Conservation (phyloP, 805 yeast species). For the Cyberlindnera xylosilytica region DNA sequence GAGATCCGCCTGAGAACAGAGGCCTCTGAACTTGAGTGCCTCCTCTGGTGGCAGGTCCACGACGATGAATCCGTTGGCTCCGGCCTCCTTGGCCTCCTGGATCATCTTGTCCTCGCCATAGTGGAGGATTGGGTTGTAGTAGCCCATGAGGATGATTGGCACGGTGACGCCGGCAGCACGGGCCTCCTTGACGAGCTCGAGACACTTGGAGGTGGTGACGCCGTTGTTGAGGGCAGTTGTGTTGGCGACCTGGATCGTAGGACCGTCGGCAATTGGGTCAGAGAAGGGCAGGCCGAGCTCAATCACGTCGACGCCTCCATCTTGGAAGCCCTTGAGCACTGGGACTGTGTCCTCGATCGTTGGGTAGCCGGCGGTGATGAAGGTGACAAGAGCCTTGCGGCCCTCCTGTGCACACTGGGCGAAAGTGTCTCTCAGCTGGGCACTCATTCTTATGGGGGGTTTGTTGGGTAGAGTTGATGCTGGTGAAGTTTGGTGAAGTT, state of each 20-base stretch:
- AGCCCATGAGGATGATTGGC: slow-evolving; percentile 95
- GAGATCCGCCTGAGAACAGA: slow-evolving; percentile 63
- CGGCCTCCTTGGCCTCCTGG: slow-evolving; percentile 75
- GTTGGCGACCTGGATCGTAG: slow-evolving; percentile 90
- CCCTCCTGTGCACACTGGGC: slow-evolving; percentile 55
- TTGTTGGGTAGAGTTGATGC: neutral
- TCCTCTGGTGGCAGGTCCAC: slow-evolving; percentile 99
- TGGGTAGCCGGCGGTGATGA: slow-evolving; percentile 94
- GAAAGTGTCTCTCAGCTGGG: slow-evolving; percentile 55
- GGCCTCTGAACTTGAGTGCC: slow-evolving; percentile 79
- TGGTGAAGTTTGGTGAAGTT: too few species aligned
- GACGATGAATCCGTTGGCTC: slow-evolving; percentile 92
- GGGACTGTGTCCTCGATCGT: slow-evolving; percentile 84
- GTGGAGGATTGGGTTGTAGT: slow-evolving; percentile 88
- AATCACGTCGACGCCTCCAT: slow-evolving; percentile 92
- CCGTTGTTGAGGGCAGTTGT: slow-evolving; percentile 80
- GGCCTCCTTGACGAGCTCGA: slow-evolving; percentile 72
- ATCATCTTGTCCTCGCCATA: slow-evolving; percentile 88
- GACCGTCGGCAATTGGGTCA: slow-evolving; percentile 99
- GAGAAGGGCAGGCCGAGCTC: slow-evolving; percentile 96
- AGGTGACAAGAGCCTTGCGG: slow-evolving; percentile 87
- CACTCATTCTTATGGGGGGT: slow-evolving; percentile 18
- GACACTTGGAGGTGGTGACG: slow-evolving; percentile 62
- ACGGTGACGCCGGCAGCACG: slow-evolving; percentile 80
- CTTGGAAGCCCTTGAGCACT: slow-evolving; percentile 81